Evolutionary conservation across 345 rosid species (phyloP), one percentile per base, ranked within the genome.

Genomic region (Barbarea vulgaris): DNA sequence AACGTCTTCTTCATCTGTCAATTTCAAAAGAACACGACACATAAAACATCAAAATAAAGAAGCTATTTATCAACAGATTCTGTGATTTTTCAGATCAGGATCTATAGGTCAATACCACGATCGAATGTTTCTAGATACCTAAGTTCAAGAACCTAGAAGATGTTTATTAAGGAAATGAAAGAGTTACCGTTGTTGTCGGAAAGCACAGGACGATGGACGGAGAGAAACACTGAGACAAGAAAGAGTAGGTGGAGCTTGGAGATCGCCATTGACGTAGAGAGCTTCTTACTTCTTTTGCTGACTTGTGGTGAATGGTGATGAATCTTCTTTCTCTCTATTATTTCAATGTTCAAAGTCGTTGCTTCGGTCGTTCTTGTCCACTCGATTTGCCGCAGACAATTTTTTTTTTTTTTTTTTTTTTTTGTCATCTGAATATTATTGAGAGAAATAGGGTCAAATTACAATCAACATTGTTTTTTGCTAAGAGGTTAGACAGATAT

Each of bases 1-100:
- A 34, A 30, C 47, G 47, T 85, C 90, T 28, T 87, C 89, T 76
- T 85, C 89, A 66, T 82, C 98, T 94, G 90, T 77, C 39, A 19
- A 42, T 15, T 30, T 21, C 27, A 72, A 14, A 21, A 56, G 3
- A 24, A 30, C 27, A 30, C 1, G 28, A 47, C 39, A 39, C 36
- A 63, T 1, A 30, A 73, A n/a, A 0, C n/a, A n/a, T n/a, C n/a
- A n/a, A n/a, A n/a, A n/a, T n/a, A n/a, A n/a, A n/a, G n/a, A 42
- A 21, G 21, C 34, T 21, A 28, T 27, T 21, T 24, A 6, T 5
- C 57, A 46, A 59, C 33, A 46, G 41, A 33, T 50, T 59, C 6
- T 14, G 27, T 57, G 34, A 31, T 31, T 31, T 46, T 28, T 13
- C 30, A 37, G 39, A 31, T 19, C 11, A 37, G 52, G n/a, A 75